Evolutionary conservation across 2,329 filamentous ascomycete genomes (phyloP), one percentile per base, ranked within the genome.

Genomic region (Aspergillus sojae): DNA sequence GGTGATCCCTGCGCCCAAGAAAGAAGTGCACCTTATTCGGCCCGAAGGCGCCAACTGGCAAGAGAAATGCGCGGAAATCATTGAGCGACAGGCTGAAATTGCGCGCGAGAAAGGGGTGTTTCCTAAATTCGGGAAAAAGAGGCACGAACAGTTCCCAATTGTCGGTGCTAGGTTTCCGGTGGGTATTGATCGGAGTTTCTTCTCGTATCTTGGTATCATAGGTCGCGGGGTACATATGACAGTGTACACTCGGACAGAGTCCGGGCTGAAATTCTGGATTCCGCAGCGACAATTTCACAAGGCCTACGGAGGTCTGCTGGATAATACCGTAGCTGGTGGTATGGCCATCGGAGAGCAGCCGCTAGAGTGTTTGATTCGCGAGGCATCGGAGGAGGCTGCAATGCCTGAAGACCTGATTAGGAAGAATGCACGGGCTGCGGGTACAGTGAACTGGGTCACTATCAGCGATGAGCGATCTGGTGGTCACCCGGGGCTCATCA

Each of bases 221-320:
- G 62, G 62, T 3, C 62, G 55, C 2, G 62, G 62, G 12, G 62
- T 64, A 6, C 62, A 64, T 30, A 39, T 64, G 62, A 64, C 62
- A 4, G 62, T 56, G 7, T 64, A 64, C 14, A 55, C 58, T 4
- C 30, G 54, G 28, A 58, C 54, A 4, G 39, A 23, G 0, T 28
- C 58, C 0, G 58, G 48, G 14, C 9, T 57, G 28, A 61, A 58
- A 48, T 58, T 64, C 30, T 64, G 62, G 62, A 50, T 64, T 19
- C 58, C 62, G 5, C 53, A 55, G 54, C 58, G 62, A 12, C 57
- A 58, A 23, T n/a, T 21, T 11, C 55, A 56, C 10, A 64, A 64
- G 54, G 34, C 58, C 1, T 64, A 58, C 36, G 58, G 58, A 11
- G 58, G 58, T 1, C 23, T 57, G 32, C 26, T 64, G 30, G 62